These are phyloP conservation scores for Mycena capillaripes DNA, from an alignment of 768 basidiomycete species.

Conservation along the genomic window DNA sequence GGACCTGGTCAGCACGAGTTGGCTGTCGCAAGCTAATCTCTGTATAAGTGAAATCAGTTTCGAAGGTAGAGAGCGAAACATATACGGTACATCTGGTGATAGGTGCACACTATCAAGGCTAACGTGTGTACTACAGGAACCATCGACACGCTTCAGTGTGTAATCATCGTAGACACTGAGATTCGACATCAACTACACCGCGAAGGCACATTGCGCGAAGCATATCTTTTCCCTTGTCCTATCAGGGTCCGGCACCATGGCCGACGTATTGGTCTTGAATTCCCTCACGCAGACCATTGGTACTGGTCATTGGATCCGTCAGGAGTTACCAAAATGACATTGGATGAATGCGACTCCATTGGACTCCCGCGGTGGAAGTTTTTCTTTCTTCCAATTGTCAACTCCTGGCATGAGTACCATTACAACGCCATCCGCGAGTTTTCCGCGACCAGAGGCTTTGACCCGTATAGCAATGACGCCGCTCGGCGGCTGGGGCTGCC, in stretches of 20 bases:
- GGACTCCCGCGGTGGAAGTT: constrained; percentile 3
- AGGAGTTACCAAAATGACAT: background rate
- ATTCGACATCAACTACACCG: background rate
- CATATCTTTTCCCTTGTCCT: background rate
- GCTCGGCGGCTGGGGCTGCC: background rate
- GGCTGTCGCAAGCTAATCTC: constrained; percentile 1
- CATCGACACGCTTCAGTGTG: background rate
- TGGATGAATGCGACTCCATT: background rate
- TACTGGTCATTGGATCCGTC: constrained; percentile 11
- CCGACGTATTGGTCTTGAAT: background rate
- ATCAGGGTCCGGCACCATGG: background rate
- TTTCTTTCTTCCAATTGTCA: background rate
- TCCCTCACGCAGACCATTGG: background rate
- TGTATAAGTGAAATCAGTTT: background rate
- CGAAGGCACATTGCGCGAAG: background rate
- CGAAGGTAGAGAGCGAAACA: background rate
- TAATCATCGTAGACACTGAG: background rate
- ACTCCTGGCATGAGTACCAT: constrained; percentile 11
- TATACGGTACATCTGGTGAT: constrained; percentile 8
- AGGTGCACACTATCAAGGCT: no score
- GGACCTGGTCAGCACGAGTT: background rate
- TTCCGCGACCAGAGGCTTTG: background rate
- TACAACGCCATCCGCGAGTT: constrained; percentile 16
- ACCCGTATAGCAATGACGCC: background rate
- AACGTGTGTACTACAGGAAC: background rate